phyloP scores from a whole-genome alignment of 768 basidiomycete species.

The Ramaria rubella region DNA sequence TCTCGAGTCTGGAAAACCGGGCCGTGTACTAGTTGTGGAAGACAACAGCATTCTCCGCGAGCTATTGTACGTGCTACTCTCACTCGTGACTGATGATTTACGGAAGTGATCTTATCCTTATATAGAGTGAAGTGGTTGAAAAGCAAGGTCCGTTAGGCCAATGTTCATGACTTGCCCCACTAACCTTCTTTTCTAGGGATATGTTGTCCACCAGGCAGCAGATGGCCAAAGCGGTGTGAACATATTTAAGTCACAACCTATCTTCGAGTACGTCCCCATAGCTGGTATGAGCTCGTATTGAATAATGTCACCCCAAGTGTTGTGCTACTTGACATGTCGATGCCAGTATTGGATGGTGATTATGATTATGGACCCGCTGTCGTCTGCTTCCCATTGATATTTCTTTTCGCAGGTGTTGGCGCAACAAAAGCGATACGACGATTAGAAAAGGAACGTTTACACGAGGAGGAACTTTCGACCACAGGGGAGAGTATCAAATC shows the following conservation, averaged over 20 bases:
- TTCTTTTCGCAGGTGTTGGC: constrained; percentile 53
- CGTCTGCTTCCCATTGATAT: background rate
- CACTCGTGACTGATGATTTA: background rate
- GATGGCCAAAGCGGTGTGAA: constrained; percentile 84
- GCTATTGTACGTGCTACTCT: constrained; percentile 55
- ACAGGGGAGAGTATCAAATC: background rate
- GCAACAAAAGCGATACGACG: constrained; percentile 79
- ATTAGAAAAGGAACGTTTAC: constrained; percentile 44
- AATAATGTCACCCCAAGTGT: too few species aligned
- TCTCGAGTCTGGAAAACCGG: constrained; percentile 33
- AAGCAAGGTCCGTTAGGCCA: constrained; percentile 35
- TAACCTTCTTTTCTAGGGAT: constrained; percentile 39
- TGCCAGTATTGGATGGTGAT: constrained; percentile 88
- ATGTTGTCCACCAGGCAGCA: constrained; percentile 68
- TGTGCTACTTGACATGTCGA: constrained; percentile 82
- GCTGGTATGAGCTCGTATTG: too few species aligned
- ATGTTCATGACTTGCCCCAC: background rate
- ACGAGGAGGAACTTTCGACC: background rate
- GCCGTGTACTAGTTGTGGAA: constrained; percentile 79
- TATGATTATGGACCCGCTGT: background rate
- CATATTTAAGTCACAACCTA: constrained; percentile 61
- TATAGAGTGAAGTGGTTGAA: constrained; percentile 59
- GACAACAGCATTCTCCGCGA: constrained; percentile 83
- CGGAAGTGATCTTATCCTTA: background rate
- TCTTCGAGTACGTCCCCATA: constrained; percentile 70